Evolutionary conservation across 257 asterid species (phyloP).

Genomic region (Solanum peruvianum): DNA sequence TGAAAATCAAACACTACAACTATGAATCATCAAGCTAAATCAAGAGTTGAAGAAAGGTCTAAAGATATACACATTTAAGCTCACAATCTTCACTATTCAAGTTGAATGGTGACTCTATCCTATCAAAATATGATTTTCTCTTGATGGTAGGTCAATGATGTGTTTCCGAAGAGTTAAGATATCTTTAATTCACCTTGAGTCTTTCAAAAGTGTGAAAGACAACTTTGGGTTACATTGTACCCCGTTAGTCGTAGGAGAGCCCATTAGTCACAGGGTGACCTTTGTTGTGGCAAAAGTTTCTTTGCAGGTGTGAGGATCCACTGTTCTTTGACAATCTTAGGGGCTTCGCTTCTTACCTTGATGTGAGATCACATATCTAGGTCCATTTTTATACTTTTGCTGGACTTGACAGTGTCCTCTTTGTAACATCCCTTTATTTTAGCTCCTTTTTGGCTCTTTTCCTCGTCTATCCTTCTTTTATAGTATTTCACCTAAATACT

Average conservation of each 20-base stretch:
- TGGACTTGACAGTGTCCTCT: background rate
- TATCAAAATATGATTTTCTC: background rate
- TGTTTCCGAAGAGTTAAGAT: background rate
- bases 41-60: background rate
- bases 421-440: background rate
- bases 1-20: background rate
- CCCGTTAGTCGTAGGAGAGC: background rate
- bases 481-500: background rate
- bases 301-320: background rate
- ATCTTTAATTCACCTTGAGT: background rate
- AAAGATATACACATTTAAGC: background rate
- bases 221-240: background rate
- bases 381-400: background rate
- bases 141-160: background rate
- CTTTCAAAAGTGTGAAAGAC: background rate
- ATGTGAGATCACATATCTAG: background rate
- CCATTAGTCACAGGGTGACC: background rate
- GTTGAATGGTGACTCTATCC: background rate
- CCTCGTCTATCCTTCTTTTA: background rate
- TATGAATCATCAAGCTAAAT: background rate
- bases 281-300: background rate
- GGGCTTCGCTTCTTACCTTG: background rate
- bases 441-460: background rate
- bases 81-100: background rate
- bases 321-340: background rate